Conservation (phyloP, 2,329 filamentous ascomycete species). For the Fusarium globosum region DNA sequence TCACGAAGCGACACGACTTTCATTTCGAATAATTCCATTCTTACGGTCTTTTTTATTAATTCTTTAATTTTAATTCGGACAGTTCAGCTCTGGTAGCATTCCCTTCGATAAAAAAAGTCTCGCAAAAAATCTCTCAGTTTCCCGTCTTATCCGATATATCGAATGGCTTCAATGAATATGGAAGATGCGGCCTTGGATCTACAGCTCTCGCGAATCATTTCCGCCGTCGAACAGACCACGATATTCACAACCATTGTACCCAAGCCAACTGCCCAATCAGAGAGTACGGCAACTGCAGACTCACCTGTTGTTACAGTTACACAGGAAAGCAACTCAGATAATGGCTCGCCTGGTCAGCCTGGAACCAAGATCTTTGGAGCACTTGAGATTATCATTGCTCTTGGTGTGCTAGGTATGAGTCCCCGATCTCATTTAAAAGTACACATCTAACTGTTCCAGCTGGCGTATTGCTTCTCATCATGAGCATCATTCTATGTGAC, state of each 20-base stretch:
- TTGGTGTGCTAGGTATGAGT: constrained; percentile 31
- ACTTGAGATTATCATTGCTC: constrained; percentile 38
- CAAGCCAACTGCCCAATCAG: constrained; percentile 6
- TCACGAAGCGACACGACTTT: constrained; percentile 26
- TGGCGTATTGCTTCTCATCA: constrained; percentile 13
- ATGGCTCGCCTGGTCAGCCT: background rate
- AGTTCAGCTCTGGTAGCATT: constrained; percentile 18
- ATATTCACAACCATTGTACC: constrained; percentile 41
- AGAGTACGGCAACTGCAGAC: background rate
- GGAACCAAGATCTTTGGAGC: constrained; percentile 20
- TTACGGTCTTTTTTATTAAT: constrained; percentile 19
- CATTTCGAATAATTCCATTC: constrained; percentile 22
- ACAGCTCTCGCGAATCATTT: constrained; percentile 39
- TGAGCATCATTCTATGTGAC: constrained; percentile 30
- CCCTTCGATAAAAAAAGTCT: background rate
- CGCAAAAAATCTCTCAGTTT: background rate
- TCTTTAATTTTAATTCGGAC: constrained; percentile 26
- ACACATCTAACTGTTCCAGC: background rate
- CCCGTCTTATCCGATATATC: background rate
- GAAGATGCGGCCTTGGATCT: constrained; percentile 26
- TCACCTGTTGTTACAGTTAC: constrained; percentile 20
- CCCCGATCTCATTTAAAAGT: fast-evolving
- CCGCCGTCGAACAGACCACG: constrained; percentile 37
- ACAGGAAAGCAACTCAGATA: constrained; percentile 5
- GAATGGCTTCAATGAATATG: constrained; percentile 10